These are phyloP conservation scores for Primulina eburnea DNA, from an alignment of 257 asterid genomes.

Conservation along the genomic window DNA sequence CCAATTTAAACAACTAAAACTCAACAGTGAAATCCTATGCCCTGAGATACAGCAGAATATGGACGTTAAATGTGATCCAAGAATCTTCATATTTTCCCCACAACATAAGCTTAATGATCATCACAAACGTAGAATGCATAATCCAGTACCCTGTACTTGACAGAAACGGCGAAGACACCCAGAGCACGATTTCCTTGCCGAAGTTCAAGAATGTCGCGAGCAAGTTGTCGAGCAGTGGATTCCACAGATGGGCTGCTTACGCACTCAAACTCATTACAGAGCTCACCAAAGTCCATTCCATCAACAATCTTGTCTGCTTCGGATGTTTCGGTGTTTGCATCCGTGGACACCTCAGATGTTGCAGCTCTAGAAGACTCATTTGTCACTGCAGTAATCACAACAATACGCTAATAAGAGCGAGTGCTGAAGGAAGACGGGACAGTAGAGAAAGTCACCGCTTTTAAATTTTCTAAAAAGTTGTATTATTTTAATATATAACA, in stretches of 20 bases:
- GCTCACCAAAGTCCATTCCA: slow-evolving; percentile 82
- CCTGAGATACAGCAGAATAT: neutral
- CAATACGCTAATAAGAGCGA: too few species aligned
- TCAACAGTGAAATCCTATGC: neutral
- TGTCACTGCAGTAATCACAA: neutral
- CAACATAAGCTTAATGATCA: neutral
- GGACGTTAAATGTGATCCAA: neutral
- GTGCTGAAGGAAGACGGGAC: neutral
- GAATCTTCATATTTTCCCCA: neutral
- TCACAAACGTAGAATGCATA: neutral
- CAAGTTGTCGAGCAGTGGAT: slow-evolving; percentile 85
- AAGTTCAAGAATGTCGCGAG: slow-evolving; percentile 78
- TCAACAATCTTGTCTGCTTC: slow-evolving; percentile 78
- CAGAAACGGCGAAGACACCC: slow-evolving; percentile 61
- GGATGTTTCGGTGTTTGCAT: slow-evolving; percentile 37
- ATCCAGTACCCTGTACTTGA: slow-evolving; percentile 61
- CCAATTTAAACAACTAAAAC: neutral
- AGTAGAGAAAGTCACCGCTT: neutral
- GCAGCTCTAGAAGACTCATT: neutral
- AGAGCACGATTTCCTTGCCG: slow-evolving; percentile 81
- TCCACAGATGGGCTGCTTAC: slow-evolving; percentile 84
- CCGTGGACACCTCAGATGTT: slow-evolving; percentile 35
- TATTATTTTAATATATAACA: neutral
- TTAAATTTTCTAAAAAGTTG: neutral
- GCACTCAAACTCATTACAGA: slow-evolving; percentile 89